Conservation (phyloP, 2,329 filamentous ascomycete genomes). For the Aspergillus floridensis region DNA sequence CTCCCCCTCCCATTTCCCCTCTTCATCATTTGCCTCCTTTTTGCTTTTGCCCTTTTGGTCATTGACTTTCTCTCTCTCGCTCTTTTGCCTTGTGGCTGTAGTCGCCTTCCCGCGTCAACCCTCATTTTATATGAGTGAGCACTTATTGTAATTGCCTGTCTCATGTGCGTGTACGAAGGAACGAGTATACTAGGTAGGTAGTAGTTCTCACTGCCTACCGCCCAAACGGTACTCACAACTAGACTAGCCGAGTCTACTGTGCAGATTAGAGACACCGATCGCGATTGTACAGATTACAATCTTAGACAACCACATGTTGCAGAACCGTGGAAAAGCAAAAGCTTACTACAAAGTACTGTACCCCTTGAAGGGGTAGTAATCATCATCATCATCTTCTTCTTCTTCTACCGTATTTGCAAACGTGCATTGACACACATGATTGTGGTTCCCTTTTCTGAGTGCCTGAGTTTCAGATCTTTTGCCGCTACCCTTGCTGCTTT, state of each 20-base stretch:
- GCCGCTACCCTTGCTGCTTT: background rate
- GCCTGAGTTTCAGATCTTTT: conserved; percentile 20
- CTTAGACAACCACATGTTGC: too few species aligned
- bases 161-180: background rate
- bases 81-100: background rate
- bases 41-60: conserved; percentile 11
- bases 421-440: conserved; percentile 6
- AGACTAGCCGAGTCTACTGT: too few species aligned
- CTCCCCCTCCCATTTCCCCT: background rate
- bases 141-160: background rate
- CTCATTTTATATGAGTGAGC: background rate
- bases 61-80: background rate
- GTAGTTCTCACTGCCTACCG: background rate
- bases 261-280: too few species aligned
- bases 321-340: background rate
- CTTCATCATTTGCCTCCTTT: conserved; percentile 7
- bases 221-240: too few species aligned
- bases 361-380: background rate
- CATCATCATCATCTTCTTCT: too few species aligned
- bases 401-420: background rate
- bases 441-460: conserved; percentile 11
- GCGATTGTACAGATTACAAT: too few species aligned
- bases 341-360: conserved; percentile 1
- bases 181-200: conserved; percentile 3
- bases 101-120: background rate